These are phyloP conservation scores for Pythium plurisporium DNA, from an alignment of 352 stramenopile genomes.

Conservation along the genomic window DNA sequence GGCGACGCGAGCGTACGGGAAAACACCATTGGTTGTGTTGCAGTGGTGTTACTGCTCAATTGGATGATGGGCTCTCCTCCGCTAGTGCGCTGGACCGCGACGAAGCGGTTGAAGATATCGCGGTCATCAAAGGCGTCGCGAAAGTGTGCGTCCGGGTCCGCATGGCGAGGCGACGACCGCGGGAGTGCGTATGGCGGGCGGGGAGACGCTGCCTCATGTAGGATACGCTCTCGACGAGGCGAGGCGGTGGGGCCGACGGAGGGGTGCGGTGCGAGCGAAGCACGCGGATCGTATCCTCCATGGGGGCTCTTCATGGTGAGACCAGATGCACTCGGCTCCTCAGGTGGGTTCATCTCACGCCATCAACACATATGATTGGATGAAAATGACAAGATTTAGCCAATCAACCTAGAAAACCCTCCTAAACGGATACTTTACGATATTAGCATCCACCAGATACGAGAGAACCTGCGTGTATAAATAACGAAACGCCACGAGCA, in stretches of 20 bases:
- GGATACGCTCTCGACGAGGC: not conserved
- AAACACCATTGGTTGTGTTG: not conserved
- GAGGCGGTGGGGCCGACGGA: not conserved
- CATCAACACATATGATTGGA: too few species aligned
- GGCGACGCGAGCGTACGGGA: conserved; percentile 10
- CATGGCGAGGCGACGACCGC: conserved; percentile 10
- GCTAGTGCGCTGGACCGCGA: conserved; percentile 4
- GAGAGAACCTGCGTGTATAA: not conserved
- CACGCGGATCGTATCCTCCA: not conserved
- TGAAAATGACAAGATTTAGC: not conserved
- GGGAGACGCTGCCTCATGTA: not conserved
- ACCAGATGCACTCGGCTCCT: not conserved
- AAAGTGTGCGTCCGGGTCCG: conserved; percentile 18
- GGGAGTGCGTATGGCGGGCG: not conserved
- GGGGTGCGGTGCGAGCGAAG: too few species aligned
- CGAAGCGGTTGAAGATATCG: conserved; percentile 22
- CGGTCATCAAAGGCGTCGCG: conserved; percentile 21
- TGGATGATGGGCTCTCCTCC: not conserved
- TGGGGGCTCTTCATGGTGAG: not conserved
- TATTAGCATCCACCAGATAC: not conserved
- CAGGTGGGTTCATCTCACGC: not conserved
- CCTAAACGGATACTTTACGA: too few species aligned
- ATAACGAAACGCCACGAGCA: conserved; percentile 10
- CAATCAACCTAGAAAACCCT: too few species aligned
- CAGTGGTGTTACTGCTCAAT: not conserved